These are phyloP conservation scores for Marasmius fiardii DNA, from an alignment of 1,284 basidiomycete species.

Conservation along the genomic window DNA sequence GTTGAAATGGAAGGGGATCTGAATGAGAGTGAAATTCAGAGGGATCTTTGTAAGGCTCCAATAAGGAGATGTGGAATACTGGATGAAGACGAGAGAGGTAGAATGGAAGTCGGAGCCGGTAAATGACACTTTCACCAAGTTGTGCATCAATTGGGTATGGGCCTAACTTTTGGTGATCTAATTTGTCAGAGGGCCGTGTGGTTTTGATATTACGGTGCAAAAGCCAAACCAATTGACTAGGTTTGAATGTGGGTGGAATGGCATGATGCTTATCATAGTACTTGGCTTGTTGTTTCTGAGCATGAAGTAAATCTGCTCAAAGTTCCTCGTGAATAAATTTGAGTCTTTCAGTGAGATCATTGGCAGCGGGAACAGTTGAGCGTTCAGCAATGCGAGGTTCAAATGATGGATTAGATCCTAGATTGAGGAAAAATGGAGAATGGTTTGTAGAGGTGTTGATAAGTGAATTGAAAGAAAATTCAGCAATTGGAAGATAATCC, in stretches of 20 bases:
- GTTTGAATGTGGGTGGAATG: background rate
- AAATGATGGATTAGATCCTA: conserved; percentile 29
- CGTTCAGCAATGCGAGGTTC: conserved; percentile 20
- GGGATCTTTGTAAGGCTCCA: background rate
- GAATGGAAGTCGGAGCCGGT: background rate
- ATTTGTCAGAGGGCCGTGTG: background rate
- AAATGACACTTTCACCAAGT: background rate
- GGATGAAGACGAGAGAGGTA: background rate
- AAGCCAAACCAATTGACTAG: background rate
- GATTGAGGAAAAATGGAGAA: conserved; percentile 28
- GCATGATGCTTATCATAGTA: background rate
- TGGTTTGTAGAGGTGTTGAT: conserved; percentile 30
- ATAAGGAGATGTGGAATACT: background rate
- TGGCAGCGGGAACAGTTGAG: conserved; percentile 6
- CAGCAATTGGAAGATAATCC: conserved; percentile 35
- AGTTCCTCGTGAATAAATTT: background rate
- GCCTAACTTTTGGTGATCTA: background rate
- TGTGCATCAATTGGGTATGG: background rate
- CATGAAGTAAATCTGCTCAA: background rate
- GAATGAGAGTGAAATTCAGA: background rate
- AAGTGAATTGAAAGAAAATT: conserved; percentile 44
- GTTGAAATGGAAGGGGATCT: background rate
- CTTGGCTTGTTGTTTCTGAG: background rate
- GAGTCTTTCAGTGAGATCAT: background rate
- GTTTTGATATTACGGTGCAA: background rate